Base-by-base conservation (phyloP, 2,329 filamentous ascomycete species). In the Didymella pomorum region DNA sequence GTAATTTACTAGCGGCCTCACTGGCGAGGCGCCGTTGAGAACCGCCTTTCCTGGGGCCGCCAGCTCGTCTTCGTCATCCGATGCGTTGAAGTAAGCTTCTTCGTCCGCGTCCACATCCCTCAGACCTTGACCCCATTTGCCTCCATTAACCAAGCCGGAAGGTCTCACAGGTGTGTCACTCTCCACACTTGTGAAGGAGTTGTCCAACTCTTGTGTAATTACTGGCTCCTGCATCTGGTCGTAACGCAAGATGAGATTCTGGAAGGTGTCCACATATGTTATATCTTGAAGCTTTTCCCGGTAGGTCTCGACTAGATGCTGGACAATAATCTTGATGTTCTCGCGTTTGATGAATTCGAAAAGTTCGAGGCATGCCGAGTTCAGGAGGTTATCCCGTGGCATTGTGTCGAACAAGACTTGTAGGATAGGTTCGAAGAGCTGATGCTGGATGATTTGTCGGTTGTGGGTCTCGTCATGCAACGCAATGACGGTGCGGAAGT, bases 381-480 rank as follows among this genome's bases (percentile, higher is more conserved):
- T 96, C 29, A 98, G 83, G 3, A 99, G 83, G 67, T 97, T 98
- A 76, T 99, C 94, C 41, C 93, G 87, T 1, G 93, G 92, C 86
- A 97, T 90, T 0, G 92, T 95, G 65, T 91, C 87, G 54, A 90
- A 85, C 31, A 98, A 85, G 35, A 97, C 89, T 65, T 95, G 87
- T 14, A 99, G 82, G 31, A 98, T 91, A 0, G 93, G 90, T 39
- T 90, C 91, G 58, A 98, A 88, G 0, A 95, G 87, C 59, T 89
- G 87, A 73, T 93, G 90, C 66, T 93, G 87, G 25, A 89, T 90
- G 67, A 98, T 86, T 68, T 97, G 89, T 52, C 89, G 89, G 70
- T 92, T 89, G 75, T 97, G 97, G 68, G 95, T 96, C 53, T 96
- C 92, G 73, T 98, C 94, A 71, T 95, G 89, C 35, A 97, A 83